Percentiles rank a stretch among this genome's conserved stretches.
phyloP scores from a whole-genome alignment of 225 moss, liverwort and hornwort genomes.

The Asterella californica region DNA sequence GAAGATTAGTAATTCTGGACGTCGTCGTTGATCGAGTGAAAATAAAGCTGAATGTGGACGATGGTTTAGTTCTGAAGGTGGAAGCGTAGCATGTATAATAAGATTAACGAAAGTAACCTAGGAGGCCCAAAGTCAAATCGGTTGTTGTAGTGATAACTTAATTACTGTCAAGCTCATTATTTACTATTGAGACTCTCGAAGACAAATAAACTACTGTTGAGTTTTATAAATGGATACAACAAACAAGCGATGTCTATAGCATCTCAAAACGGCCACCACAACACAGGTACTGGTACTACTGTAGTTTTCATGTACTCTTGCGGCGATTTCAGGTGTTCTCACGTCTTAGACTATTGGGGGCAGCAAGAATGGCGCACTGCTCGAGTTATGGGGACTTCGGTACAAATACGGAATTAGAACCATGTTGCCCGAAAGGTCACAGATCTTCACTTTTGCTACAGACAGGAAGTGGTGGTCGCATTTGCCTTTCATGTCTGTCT shows the following conservation, averaged over 20 bases:
- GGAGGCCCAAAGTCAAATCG: background rate
- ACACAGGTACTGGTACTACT: background rate
- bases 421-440: slow-evolving; percentile 27
- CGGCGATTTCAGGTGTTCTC: background rate
- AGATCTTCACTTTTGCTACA: slow-evolving; percentile 22
- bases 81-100: no score
- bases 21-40: no score
- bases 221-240: background rate
- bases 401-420: background rate
- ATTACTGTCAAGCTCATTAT: background rate
- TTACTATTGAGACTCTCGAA: background rate
- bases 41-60: no score
- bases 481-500: slow-evolving; percentile 66
- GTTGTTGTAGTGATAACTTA: background rate
- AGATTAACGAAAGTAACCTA: no score
- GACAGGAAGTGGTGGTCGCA: slow-evolving; percentile 22
- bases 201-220: background rate
- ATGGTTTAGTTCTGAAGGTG: no score
- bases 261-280: background rate
- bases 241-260: background rate
- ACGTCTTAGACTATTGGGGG: background rate
- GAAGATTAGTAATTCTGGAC: no score
- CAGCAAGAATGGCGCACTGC: slow-evolving; percentile 4
- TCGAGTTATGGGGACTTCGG: background rate
- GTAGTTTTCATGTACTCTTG: background rate